phyloP scores from a whole-genome alignment of 805 yeast species.

The Ogataea allantospora region DNA sequence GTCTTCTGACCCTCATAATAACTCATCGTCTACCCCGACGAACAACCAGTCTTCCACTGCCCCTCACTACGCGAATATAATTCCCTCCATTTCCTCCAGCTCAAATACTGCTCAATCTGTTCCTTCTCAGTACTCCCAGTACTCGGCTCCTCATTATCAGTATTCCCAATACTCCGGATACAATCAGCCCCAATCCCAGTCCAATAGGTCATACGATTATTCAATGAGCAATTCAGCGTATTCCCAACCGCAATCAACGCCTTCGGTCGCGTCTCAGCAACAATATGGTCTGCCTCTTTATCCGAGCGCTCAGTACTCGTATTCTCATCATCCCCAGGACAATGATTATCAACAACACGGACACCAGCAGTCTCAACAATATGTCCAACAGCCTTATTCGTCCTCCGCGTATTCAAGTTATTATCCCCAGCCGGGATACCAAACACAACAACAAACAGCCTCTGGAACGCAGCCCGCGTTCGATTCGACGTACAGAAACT shows the following conservation, averaged over 20 bases:
- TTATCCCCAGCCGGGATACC: constrained; percentile 21
- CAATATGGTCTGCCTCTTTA: constrained; percentile 21
- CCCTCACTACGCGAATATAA: constrained; percentile 15
- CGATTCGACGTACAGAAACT: constrained; percentile 20
- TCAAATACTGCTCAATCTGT: constrained; percentile 10
- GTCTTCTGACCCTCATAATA: constrained; percentile 22
- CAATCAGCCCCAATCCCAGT: constrained; percentile 14
- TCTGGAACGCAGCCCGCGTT: constrained; percentile 16
- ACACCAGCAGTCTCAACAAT: constrained; percentile 19
- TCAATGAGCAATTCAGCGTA: constrained; percentile 12
- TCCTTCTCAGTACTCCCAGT: constrained; percentile 21
- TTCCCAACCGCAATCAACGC: constrained; percentile 17
- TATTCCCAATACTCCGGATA: constrained; percentile 20
- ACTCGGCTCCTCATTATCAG: constrained; percentile 24
- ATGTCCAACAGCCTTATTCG: constrained; percentile 19
- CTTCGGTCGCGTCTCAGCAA: constrained; percentile 17
- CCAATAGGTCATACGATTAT: constrained; percentile 22
- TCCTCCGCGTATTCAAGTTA: constrained; percentile 16
- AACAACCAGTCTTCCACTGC: constrained; percentile 14
- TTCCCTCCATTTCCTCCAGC: constrained; percentile 19
- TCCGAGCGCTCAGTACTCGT: constrained; percentile 19
- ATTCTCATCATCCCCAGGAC: constrained; percentile 23
- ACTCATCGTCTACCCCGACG: constrained; percentile 15
- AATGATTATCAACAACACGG: constrained; percentile 20
- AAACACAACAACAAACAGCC: constrained; percentile 15